These are phyloP conservation scores for Fomitiporia mediterranea DNA, from an alignment of 1,284 basidiomycete genomes.

Conservation along the genomic window DNA sequence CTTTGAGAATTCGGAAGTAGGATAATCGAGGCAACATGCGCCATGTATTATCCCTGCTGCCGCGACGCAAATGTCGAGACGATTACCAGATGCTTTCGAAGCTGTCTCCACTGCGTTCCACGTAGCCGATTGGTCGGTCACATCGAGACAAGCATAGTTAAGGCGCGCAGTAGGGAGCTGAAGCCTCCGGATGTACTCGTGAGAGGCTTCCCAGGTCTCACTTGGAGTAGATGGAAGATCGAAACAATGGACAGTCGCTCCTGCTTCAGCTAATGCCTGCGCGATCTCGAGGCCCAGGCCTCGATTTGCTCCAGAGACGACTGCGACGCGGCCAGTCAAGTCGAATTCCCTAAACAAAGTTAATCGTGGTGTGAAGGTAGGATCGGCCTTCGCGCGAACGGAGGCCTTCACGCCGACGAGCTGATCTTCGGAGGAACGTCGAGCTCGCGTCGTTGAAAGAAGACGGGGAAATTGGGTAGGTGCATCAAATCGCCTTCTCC, in stretches of 20 bases:
- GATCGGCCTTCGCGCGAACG: slow-evolving; percentile 37
- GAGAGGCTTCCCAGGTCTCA: slow-evolving; percentile 59
- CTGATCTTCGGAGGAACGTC: background rate
- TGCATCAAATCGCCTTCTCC: too few relatives aligned
- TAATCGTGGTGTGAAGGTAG: slow-evolving; percentile 33
- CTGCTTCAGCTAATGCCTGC: slow-evolving; percentile 70
- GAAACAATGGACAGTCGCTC: slow-evolving; percentile 73
- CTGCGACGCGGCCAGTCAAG: slow-evolving; percentile 65
- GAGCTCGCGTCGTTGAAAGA: too few relatives aligned
- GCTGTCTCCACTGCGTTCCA: slow-evolving; percentile 55
- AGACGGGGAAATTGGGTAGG: too few relatives aligned
- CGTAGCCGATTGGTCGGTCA: slow-evolving; percentile 54
- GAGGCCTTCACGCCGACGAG: slow-evolving; percentile 62
- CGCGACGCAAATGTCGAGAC: slow-evolving; percentile 71
- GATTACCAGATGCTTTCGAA: slow-evolving; percentile 53
- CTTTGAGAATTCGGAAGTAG: slow-evolving; percentile 64
- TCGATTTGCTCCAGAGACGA: slow-evolving; percentile 76
- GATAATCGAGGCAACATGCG: slow-evolving; percentile 66
- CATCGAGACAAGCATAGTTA: slow-evolving; percentile 64
- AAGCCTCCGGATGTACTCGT: slow-evolving; percentile 46
- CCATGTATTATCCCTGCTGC: slow-evolving; percentile 72
- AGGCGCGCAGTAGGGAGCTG: slow-evolving; percentile 41
- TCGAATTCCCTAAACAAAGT: slow-evolving; percentile 62
- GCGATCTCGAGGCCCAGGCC: slow-evolving; percentile 84
- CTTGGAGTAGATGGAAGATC: slow-evolving; percentile 66